Evolutionary conservation across 2,329 filamentous ascomycete genomes (phyloP).

Genomic region (Torrubiellomyces zombiae): DNA sequence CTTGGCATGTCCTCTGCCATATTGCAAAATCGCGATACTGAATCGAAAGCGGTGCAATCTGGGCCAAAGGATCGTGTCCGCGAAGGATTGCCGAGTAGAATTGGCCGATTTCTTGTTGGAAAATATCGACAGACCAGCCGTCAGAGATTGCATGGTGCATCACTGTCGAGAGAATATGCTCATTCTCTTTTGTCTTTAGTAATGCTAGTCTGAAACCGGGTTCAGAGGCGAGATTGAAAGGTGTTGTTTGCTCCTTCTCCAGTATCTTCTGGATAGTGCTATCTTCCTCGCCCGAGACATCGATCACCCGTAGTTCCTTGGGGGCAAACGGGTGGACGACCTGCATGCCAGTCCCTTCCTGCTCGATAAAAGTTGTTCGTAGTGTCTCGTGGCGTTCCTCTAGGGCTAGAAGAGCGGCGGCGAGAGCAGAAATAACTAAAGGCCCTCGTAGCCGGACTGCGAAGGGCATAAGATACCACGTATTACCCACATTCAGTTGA

Average conservation of each 20-base stretch:
- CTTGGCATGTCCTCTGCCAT: constrained; percentile 9
- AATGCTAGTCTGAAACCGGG: neutral
- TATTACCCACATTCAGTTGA: constrained; percentile 2
- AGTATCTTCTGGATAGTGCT: neutral
- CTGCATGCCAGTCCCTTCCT: neutral
- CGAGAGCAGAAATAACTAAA: constrained; percentile 1
- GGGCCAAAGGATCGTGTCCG: constrained; percentile 2
- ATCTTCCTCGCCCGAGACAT: constrained; percentile 1
- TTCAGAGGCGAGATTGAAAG: constrained; percentile 1
- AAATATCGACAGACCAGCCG: constrained; percentile 10
- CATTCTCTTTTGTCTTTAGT: neutral
- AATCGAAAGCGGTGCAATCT: constrained; percentile 6
- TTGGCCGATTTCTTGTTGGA: constrained; percentile 3
- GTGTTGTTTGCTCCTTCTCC: neutral
- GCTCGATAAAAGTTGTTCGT: constrained; percentile 2
- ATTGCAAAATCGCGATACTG: constrained; percentile 11
- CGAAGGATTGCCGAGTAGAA: constrained; percentile 6
- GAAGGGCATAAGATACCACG: constrained; percentile 4
- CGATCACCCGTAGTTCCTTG: neutral
- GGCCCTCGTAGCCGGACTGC: constrained; percentile 2
- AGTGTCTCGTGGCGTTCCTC: constrained; percentile 4
- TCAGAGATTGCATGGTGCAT: constrained; percentile 11
- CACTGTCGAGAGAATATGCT: constrained; percentile 1
- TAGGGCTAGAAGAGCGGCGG: constrained; percentile 2
- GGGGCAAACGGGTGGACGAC: neutral